Evolutionary conservation across 331 rosid genomes (phyloP).

Genomic region (Rhamnella rubrinervis): DNA sequence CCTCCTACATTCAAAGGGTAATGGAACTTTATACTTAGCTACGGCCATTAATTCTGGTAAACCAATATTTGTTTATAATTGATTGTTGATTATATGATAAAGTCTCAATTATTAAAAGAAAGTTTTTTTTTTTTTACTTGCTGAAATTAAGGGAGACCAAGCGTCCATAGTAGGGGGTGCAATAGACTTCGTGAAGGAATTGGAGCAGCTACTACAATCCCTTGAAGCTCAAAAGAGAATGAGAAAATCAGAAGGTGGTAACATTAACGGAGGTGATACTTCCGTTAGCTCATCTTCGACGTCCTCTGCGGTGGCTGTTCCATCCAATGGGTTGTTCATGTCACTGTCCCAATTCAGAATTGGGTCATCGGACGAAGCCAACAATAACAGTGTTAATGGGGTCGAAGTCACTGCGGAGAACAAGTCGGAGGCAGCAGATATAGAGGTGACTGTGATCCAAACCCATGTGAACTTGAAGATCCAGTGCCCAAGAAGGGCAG

Average conservation of each 20-base stretch:
- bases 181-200: conserved; percentile 90
- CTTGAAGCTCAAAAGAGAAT: conserved; percentile 67
- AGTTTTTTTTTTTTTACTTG: too few relatives aligned
- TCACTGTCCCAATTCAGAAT: conserved; percentile 36
- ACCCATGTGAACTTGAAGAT: conserved; percentile 90
- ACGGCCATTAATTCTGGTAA: conserved; percentile 1
- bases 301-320: conserved; percentile 25
- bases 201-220: conserved; percentile 77
- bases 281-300: conserved; percentile 22
- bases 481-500: conserved; percentile 53
- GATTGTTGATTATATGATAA: neutral
- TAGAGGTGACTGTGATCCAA: conserved; percentile 79
- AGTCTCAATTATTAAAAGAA: neutral
- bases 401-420: conserved; percentile 61
- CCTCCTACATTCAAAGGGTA: conserved; percentile 84
- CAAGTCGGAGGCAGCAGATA: conserved; percentile 65
- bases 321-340: conserved; percentile 35
- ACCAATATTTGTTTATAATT: conserved; percentile 4
- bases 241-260: conserved; percentile 43
- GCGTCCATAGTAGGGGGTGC: conserved; percentile 97
- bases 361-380: conserved; percentile 39
- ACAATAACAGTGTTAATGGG: conserved; percentile 14
- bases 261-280: conserved; percentile 1
- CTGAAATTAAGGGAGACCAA: conserved; percentile 77
- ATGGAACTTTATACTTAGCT: neutral